These are phyloP conservation scores for Pseudogymnoascus sp. DNA, from an alignment of 2,329 filamentous ascomycete species.

Conservation along the genomic window DNA sequence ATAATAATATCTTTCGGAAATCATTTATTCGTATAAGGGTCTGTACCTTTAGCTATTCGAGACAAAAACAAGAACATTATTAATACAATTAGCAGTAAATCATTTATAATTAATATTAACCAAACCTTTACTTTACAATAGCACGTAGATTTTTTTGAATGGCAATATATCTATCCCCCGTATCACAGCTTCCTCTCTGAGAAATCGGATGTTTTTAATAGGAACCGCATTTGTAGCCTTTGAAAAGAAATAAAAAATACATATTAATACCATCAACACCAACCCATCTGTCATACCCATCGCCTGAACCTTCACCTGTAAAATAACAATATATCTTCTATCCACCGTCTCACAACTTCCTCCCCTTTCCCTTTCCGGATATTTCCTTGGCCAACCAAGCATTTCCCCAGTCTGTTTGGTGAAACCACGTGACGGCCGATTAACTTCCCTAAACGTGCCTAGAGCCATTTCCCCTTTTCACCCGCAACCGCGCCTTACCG, in stretches of 20 bases:
- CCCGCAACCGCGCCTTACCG: neutral
- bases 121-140: neutral
- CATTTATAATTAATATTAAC: neutral
- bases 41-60: neutral
- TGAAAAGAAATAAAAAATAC: neutral
- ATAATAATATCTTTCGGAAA: neutral
- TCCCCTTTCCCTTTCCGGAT: neutral
- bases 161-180: neutral
- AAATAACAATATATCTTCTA: neutral
- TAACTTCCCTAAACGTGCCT: neutral
- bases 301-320: neutral
- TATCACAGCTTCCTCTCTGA: neutral
- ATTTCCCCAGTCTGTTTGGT: neutral
- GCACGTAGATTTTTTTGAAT: neutral
- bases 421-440: neutral
- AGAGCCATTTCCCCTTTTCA: conserved; percentile 4
- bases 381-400: neutral
- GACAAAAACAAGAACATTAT: neutral
- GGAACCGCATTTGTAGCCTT: neutral
- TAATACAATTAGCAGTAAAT: neutral
- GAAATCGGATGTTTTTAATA: neutral
- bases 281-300: neutral
- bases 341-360: neutral
- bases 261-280: neutral
- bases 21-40: neutral